Evolutionary conservation across 2,329 filamentous ascomycete genomes (phyloP).

Genomic region (Fusarium sp.): DNA sequence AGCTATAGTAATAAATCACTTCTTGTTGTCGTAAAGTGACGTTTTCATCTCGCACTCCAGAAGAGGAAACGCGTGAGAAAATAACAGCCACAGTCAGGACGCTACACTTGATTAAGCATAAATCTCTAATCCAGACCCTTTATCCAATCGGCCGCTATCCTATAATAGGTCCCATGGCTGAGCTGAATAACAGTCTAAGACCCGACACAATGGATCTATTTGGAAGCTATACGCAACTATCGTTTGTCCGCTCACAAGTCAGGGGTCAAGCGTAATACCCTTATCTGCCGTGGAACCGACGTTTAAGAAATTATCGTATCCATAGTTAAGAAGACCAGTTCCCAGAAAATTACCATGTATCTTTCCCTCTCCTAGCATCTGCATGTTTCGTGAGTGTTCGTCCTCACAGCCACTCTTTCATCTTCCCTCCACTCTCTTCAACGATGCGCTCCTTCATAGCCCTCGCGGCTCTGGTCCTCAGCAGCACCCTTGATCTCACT

Average conservation of each 20-base stretch:
- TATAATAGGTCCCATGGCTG: background rate
- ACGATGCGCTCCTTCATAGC: background rate
- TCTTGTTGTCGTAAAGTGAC: background rate
- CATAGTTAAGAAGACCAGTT: background rate
- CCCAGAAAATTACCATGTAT: background rate
- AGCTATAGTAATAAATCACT: accelerated
- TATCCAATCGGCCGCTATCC: background rate
- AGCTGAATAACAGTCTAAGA: background rate
- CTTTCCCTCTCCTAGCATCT: background rate
- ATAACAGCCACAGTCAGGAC: background rate
- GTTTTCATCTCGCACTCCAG: accelerated
- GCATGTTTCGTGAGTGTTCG: background rate
- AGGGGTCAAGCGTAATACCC: background rate
- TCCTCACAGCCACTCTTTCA: slow-evolving; percentile 15
- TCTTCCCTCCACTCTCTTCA: background rate
- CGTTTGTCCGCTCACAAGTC: background rate
- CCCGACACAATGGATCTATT: background rate
- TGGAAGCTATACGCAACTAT: background rate
- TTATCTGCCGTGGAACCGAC: background rate
- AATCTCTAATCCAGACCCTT: background rate
- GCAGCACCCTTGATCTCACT: background rate
- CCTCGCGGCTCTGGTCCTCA: background rate
- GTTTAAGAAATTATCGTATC: background rate
- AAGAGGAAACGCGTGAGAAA: background rate
- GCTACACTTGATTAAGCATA: background rate